Evolutionary conservation across 1,284 basidiomycete species (phyloP).

Genomic region (Puccinia triticina): DNA sequence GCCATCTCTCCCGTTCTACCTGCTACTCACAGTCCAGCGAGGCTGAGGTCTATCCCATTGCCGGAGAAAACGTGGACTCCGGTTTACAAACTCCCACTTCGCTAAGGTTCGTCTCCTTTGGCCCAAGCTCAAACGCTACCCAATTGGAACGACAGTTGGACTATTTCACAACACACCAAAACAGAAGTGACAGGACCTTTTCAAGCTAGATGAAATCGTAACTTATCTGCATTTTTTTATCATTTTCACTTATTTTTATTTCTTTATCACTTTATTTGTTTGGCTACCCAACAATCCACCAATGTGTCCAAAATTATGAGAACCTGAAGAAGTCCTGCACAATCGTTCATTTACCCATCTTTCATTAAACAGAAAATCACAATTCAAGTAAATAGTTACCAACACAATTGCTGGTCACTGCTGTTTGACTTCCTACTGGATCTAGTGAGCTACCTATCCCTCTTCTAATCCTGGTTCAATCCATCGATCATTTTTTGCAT

Average conservation of each 20-base stretch:
- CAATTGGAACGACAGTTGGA: conserved; percentile 31
- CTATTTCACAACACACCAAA: conserved; percentile 5
- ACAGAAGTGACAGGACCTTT: neutral
- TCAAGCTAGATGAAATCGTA: conserved; percentile 15
- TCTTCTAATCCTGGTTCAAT: no score
- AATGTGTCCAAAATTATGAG: no score
- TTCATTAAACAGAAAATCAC: no score
- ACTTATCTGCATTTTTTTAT: neutral
- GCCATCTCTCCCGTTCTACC: conserved; percentile 31
- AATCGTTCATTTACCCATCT: no score
- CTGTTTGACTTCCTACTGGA: no score
- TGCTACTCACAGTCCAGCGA: conserved; percentile 49
- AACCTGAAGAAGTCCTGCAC: no score
- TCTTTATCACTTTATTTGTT: neutral
- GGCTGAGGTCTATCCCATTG: neutral
- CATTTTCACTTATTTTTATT: neutral
- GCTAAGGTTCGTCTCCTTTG: conserved; percentile 31
- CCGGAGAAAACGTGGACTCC: neutral
- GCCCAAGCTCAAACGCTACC: conserved; percentile 11
- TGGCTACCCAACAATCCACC: neutral
- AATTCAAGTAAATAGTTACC: no score
- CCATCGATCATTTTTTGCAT: no score
- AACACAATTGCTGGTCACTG: no score
- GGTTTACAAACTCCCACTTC: neutral
- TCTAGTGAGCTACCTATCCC: no score